Base-by-base conservation (phyloP, 1,284 basidiomycete genomes). In the Microbotryum violaceum region DNA sequence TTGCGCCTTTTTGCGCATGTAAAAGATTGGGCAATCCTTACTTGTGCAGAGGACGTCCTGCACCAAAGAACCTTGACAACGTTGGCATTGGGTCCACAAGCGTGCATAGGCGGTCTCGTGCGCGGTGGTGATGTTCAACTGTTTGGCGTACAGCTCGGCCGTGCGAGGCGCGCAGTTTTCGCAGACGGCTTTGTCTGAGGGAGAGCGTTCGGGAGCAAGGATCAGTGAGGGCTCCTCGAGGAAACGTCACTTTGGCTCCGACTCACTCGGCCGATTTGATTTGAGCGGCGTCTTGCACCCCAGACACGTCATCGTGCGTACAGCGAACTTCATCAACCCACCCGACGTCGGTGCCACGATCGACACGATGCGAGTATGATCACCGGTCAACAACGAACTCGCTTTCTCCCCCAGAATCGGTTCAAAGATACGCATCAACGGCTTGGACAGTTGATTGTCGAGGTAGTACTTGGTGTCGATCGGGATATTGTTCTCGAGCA, bases 1-100 rank as follows among this genome's bases (percentile, higher is more conserved):
- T 75, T 97, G 93, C 7, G 92, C 85, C 71, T 94, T 94, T 76
- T 94, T 96, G 48, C 94, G 80, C 84, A 94, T 91, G 75, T 97
- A 97, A 76, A 93, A 97, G 66, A 97, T 97, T 0, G 94, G 94
- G 70, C 94, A 98, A 76, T 98, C 94, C 73, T 90, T 93, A 73
- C 90, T 94, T 0, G 89, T 89, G 73, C 94, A 98, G 46, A 98
- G 80, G 21, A 97, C 94, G 73, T 98, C 94, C 86, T 94, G 65
- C 18, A 45, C 21, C 44, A 21, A 6, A n/a, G 12, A 96, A 8
- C 92, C 92, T 73, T 97, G 92, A 78, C 92, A 97, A 37, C 92
- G 82, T 73, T 97, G 92, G 71, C 92, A 97, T 73, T 96, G 92
- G 0, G 92, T 97, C 92, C 92, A 97, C 23, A 97, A 75, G 51